Evolutionary conservation across 73 alveolate species (phyloP).

Genomic region (Blepharisma stoltei): DNA sequence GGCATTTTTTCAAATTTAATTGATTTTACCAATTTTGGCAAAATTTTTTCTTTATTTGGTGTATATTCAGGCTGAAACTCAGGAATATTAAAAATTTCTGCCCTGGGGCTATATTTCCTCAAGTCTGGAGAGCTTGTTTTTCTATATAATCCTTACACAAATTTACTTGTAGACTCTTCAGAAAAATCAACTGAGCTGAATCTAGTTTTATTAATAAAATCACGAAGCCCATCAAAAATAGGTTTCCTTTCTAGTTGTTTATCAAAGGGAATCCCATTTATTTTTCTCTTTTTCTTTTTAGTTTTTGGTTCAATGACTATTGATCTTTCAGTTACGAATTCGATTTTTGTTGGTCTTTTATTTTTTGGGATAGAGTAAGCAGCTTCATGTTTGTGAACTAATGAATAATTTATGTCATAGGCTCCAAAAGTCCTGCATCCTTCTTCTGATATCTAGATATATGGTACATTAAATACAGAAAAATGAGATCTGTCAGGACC

Average conservation of each 20-base stretch:
- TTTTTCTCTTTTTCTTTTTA: no score
- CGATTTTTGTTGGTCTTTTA: neutral
- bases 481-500: neutral
- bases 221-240: neutral
- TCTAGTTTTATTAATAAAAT: neutral
- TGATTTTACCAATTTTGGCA: neutral
- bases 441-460: neutral
- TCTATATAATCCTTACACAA: neutral
- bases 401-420: neutral
- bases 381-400: neutral
- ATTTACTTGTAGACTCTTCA: constrained; percentile 7
- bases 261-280: neutral
- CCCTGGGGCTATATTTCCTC: neutral
- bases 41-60: constrained; percentile 13
- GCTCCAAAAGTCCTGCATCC: neutral
- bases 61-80: neutral
- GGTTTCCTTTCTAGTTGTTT: neutral
- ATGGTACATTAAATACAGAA: neutral
- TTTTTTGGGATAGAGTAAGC: neutral
- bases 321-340: neutral
- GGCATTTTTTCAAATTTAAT: neutral
- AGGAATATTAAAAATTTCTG: neutral
- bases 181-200: neutral
- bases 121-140: neutral
- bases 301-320: neutral